Percentiles rank a stretch among this genome's conserved stretches.
Conservation (phyloP, 2,329 filamentous ascomycete genomes). For the Colletotrichum chlorophyti region DNA sequence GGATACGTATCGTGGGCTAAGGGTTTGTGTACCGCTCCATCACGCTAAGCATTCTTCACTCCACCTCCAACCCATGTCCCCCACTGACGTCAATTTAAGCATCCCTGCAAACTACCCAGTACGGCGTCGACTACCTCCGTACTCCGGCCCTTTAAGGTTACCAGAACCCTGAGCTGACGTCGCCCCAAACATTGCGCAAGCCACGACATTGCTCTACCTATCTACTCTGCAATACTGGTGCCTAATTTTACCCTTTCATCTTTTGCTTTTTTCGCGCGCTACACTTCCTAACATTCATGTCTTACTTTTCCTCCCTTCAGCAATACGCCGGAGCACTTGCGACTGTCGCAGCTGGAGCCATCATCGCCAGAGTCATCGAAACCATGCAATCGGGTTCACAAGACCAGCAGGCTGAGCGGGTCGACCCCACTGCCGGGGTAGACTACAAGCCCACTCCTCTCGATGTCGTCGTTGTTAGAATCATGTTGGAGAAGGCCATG, state of each 20-base stretch:
- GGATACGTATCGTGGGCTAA: no score
- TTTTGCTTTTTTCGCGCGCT: neutral
- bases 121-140: no score
- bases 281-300: neutral
- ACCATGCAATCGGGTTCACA: neutral
- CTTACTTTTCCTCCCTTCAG: constrained; percentile 11
- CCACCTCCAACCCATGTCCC: neutral
- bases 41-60: neutral
- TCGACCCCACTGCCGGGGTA: neutral
- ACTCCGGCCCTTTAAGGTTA: neutral
- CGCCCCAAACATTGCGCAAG: neutral
- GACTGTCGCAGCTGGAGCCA: constrained; percentile 8
- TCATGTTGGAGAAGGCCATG: constrained; percentile 50
- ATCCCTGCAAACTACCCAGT: neutral
- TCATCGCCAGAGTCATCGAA: constrained; percentile 5
- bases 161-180: constrained; percentile 15
- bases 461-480: constrained; percentile 58
- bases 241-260: neutral
- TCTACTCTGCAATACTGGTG: neutral
- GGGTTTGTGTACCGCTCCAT: no score
- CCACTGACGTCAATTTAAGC: constrained; percentile 28
- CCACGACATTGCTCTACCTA: neutral
- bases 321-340: constrained; percentile 9
- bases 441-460: constrained; percentile 45
- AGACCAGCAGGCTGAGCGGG: neutral